Evolutionary conservation across 2,329 filamentous ascomycete genomes (phyloP), one percentile per base, ranked within the genome.

Genomic region (Westerdykella ornata): DNA sequence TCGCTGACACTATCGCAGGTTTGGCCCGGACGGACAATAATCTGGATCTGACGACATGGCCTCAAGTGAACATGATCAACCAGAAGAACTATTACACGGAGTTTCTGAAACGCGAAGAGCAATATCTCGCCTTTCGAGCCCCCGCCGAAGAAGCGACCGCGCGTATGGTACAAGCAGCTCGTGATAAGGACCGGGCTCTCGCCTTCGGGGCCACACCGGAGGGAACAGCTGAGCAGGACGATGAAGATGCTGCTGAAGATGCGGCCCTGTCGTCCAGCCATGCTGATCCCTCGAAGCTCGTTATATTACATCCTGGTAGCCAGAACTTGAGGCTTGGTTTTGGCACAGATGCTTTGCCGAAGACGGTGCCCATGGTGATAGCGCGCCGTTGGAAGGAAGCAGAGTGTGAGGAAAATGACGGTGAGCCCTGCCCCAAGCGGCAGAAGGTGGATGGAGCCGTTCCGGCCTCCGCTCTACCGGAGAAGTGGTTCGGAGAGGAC

Each of bases 51-150:
- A 86, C 88, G 36, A 94, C 78, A 65, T 98, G 92, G 90, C 90
- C 92, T 8, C 84, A 92, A 60, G 82, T 95, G 43, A 77, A 80
- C 33, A 87, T 92, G 57, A 98, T 98, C 69, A 98, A 98, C 65
- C 92, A 98, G 68, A 98, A 98, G 73, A 98, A 98, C 68, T 98
- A 98, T 68, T 64, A 60, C 47, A 95, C 88, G 46, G 92, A 98
- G 63, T 98, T 95, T 57, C 85, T 98, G 70, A 98, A 98, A 72
- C 84, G 90, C 59, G 92, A 98, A 72, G 92, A 97, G 58, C 92
- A 98, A 70, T 82, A 94, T 45, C 80, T 98, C 26, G 88, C 90
- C 11, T 80, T 90, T 42, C 82, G 92, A 57, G 77, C 94, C 13
- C 88, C 94, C 57, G 84, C 82, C 66, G 92, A 98, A 65, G 88